These are phyloP conservation scores for Actinidia arguta DNA, from an alignment of 179 eudicot genomes.

Conservation along the genomic window DNA sequence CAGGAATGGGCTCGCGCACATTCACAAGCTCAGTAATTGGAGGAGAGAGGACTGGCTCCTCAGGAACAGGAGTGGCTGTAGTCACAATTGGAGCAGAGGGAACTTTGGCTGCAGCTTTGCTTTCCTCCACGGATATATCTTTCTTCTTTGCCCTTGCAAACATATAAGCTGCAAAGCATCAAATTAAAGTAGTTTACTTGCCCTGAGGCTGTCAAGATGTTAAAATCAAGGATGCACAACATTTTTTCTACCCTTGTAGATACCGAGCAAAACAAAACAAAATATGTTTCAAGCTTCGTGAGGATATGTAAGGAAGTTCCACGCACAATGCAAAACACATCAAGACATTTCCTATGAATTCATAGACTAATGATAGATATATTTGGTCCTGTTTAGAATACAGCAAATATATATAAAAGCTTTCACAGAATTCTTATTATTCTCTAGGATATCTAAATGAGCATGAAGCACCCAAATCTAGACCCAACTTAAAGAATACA, in stretches of 20 bases:
- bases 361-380: neutral
- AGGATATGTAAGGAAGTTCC: too few species aligned
- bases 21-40: constrained; percentile 45
- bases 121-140: constrained; percentile 47
- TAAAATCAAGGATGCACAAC: neutral
- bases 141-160: constrained; percentile 65
- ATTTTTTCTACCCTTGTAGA: neutral
- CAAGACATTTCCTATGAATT: neutral
- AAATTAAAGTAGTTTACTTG: constrained; percentile 15
- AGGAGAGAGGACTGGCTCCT: constrained; percentile 37
- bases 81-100: constrained; percentile 33
- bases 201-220: constrained; percentile 7
- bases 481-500: neutral
- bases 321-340: neutral
- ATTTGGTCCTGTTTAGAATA: neutral
- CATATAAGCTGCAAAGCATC: constrained; percentile 50
- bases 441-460: neutral
- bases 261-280: neutral
- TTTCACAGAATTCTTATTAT: neutral
- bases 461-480: neutral
- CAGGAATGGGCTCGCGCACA: constrained; percentile 57
- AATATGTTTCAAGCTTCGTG: too few species aligned
- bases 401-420: too few species aligned
- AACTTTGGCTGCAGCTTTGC: constrained; percentile 31
- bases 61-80: constrained; percentile 31